Evolutionary conservation across 805 yeast genomes (phyloP), one percentile per base, ranked within the genome.

Genomic region (Tetrapisispora iriomotensis): DNA sequence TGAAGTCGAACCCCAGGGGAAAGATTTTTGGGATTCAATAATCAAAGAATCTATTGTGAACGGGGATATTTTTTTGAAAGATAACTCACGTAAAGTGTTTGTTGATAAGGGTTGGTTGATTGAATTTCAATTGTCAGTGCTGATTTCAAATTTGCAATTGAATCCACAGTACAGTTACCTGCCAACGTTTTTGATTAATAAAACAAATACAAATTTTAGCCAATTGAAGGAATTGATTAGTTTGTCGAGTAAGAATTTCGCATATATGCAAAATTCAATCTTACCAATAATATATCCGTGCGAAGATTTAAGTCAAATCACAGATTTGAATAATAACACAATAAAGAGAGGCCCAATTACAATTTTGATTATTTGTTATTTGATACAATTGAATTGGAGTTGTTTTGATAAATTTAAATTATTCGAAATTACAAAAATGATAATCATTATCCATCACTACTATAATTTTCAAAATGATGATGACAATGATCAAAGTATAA

Each of bases 341-440:
- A 24, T 13, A 13, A 21, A 19, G 4, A 30, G 17, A 25, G 18
- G 19, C 20, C 35, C 39, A 25, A 37, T 37, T 8, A 19, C 19
- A 25, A 25, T 37, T 9, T 18, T 30, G 20, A 30, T 37, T 17
- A 30, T 37, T 25, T 25, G 35, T 26, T 50, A 47, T 34, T 46
- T 58, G 10, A 49, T 56, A 23, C 63, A 58, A 41, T 45, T 56
- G 27, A 50, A 51, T 41, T 54, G 58, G 58, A 45, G 47, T 4
- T 55, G 61, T 41, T 42, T 56, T 25, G 50, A 53, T 45, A 48
- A 54, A 27, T 46, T 44, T 14, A 49, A 46, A 25, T 38, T 59
- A 15, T 56, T 52, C 36, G 46, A 51, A 29, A 37, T 54, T 8
- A 47, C 59, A 7, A 55, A 55, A 41, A 27, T 53, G 22, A 37